Evolutionary conservation across 148 eudicot genomes (phyloP).

Genomic region (Rhododendron ferrugineum): DNA sequence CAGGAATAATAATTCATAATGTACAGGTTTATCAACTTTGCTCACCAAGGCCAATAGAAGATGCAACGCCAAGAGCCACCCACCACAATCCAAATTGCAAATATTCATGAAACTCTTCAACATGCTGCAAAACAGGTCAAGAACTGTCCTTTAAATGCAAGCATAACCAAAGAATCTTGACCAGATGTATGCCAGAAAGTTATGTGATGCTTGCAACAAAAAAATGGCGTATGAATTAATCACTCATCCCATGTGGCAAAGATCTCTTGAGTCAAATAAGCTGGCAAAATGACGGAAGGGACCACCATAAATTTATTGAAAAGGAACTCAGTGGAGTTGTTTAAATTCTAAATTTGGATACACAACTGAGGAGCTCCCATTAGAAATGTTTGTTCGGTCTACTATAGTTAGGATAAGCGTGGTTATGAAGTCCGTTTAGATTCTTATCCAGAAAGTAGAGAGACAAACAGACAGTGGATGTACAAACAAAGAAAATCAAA

Average conservation of each 20-base stretch:
- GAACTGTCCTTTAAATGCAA: background rate
- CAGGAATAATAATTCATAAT: background rate
- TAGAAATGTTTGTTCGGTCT: background rate
- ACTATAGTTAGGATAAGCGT: background rate
- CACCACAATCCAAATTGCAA: slow-evolving; percentile 85
- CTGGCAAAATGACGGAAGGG: background rate
- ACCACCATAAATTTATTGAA: background rate
- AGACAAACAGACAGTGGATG: background rate
- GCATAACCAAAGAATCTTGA: background rate
- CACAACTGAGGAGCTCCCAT: background rate
- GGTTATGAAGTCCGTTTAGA: background rate
- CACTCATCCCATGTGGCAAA: background rate
- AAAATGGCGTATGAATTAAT: background rate
- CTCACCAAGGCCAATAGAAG: slow-evolving; percentile 99
- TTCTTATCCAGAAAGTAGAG: background rate
- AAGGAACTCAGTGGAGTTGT: background rate
- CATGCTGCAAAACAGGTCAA: slow-evolving; percentile 51
- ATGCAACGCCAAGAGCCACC: slow-evolving; percentile 95
- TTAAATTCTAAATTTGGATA: background rate
- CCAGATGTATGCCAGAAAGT: background rate
- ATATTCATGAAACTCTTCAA: slow-evolving; percentile 60
- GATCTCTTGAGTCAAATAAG: background rate
- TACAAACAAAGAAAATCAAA: background rate
- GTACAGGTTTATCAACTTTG: background rate
- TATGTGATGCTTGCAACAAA: background rate